Base-by-base conservation (phyloP, 2,329 filamentous ascomycete genomes). In the Diaporthe ilicicola region DNA sequence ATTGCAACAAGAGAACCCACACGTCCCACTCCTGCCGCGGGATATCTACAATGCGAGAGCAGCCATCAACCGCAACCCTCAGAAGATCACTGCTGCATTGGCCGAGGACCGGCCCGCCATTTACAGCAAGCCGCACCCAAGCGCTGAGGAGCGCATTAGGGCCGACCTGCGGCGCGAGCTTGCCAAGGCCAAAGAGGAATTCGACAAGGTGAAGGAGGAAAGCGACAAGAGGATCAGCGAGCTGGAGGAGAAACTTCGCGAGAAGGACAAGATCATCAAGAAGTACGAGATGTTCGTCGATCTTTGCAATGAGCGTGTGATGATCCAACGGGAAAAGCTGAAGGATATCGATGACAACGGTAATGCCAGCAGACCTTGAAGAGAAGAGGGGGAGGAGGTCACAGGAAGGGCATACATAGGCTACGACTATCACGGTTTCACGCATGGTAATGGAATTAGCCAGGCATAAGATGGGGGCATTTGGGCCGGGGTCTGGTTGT, bases 281-380 rank as follows among this genome's bases (percentile, higher is more conserved):
- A 89, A 87, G 76, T 92, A 91, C 74, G 89, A 92, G 79, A 90
- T 90, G 86, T 92, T 92, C 67, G 91, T 92, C 76, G 90, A 92
- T 78, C 90, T 92, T 68, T 91, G 89, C 77, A 92, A 92, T 75
- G 85, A 90, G 77, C 83, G 90, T 62, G 89, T 91, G 73, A 91
- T 91, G 84, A 83, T 90, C 67, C 88, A 90, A 78, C 82, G 89
- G 64, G 86, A 89, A 76, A 83, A 86, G 73, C 81, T 91, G 17
- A 78, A 78, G 53, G 76, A 73, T 69, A 78, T 77, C 27, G 78
- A 79, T n/a, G 73, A 71, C 32, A 71, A 56, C 34, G 67, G 51
- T 24, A 62, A 39, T 34, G 54, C 67, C 44, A 68, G 67, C 19
- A 72, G 65, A n/a, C 54, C 53, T 39, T 54, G 64, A 27, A 44